These are phyloP conservation scores for Venturia asperata DNA, from an alignment of 2,329 filamentous ascomycete species.

Conservation along the genomic window DNA sequence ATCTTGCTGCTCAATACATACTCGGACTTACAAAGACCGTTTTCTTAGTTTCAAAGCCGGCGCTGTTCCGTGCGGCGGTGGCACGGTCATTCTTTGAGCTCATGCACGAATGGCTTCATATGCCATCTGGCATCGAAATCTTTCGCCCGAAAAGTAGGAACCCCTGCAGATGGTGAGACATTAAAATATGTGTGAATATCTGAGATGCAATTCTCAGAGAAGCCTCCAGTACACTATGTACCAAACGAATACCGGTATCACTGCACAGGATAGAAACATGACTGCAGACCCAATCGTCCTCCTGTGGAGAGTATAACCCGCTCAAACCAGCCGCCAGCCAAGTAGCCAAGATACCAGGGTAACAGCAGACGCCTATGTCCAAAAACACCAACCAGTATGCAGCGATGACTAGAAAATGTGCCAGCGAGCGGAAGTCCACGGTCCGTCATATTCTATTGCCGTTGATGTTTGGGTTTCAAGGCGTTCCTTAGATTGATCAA, in stretches of 20 bases:
- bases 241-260: background rate
- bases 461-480: constrained; percentile 3
- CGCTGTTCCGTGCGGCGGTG: too few species aligned
- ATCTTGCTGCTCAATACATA: background rate
- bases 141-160: background rate
- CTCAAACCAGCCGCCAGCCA: background rate
- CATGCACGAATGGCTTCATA: background rate
- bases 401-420: background rate
- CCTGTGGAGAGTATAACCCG: constrained; percentile 14
- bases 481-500: constrained; percentile 57
- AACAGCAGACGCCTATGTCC: constrained; percentile 9
- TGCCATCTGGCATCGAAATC: background rate
- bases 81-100: background rate
- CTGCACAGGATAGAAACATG: background rate
- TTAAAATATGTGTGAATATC: background rate
- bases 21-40: background rate
- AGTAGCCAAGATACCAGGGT: background rate
- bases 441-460: background rate
- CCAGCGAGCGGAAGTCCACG: background rate
- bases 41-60: too few species aligned
- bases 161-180: background rate
- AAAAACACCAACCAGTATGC: constrained; percentile 10
- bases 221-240: background rate
- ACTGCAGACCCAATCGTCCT: background rate
- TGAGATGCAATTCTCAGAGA: constrained; percentile 1